Percentiles rank a stretch among this genome's conserved stretches.
Conservation (phyloP, 257 asterid species). For the Penstemon newberryi region DNA sequence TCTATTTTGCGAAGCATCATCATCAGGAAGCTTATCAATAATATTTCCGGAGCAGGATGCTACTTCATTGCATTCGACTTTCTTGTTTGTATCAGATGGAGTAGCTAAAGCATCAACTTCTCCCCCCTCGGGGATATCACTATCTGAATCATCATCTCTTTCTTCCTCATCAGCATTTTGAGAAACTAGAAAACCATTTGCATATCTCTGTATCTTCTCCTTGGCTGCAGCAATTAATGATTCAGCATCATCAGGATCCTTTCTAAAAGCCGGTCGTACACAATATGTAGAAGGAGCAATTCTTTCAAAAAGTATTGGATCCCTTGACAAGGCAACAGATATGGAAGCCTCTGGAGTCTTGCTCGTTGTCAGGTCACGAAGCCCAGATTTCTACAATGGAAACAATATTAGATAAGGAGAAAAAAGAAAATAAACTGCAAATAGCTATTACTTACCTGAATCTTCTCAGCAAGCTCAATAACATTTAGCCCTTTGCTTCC, state of each 20-base stretch:
- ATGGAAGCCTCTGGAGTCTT: conserved; percentile 99
- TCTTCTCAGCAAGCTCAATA: conserved; percentile 91
- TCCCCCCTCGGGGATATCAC: conserved; percentile 79
- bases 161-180: conserved; percentile 92
- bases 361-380: conserved; percentile 94
- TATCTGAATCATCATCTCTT: conserved; percentile 92
- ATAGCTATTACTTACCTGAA: conserved; percentile 65
- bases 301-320: conserved; percentile 95
- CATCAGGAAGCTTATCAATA: conserved; percentile 50
- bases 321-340: conserved; percentile 98
- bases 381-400: conserved; percentile 81
- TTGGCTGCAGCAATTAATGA: conserved; percentile 73
- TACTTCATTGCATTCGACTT: conserved; percentile 42
- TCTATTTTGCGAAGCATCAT: conserved; percentile 40
- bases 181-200: conserved; percentile 72
- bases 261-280: conserved; percentile 87
- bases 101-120: conserved; percentile 78
- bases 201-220: conserved; percentile 87
- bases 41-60: conserved; percentile 45
- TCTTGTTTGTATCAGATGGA: conserved; percentile 51
- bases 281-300: conserved; percentile 94
- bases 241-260: conserved; percentile 96
- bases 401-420: conserved; percentile 27
- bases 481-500: conserved; percentile 96
- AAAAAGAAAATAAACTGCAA: conserved; percentile 10